phyloP scores from a whole-genome alignment of 306 rosid species.

The Erythrophleum fordii region DNA sequence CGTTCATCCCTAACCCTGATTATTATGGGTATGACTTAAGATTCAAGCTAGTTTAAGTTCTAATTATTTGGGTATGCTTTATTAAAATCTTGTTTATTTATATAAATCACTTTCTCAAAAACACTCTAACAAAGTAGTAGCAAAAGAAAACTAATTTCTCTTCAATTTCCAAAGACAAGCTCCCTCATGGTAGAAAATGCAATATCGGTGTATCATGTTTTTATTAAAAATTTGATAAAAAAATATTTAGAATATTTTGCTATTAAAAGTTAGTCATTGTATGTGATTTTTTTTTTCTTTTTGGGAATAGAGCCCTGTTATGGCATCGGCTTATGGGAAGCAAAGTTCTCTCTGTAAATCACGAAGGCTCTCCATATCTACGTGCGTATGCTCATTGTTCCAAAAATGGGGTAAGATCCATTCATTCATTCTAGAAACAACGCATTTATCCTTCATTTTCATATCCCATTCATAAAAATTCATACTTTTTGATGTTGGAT shows the following conservation, averaged over 20 bases:
- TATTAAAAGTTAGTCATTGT: too few relatives aligned
- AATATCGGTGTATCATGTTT: too few relatives aligned
- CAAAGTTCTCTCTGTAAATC: constrained; percentile 41
- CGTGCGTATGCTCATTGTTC: constrained; percentile 60
- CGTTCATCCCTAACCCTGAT: constrained; percentile 74
- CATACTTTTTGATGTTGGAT: background rate
- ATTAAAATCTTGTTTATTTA: too few relatives aligned
- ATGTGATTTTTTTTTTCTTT: background rate
- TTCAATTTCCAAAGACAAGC: too few relatives aligned
- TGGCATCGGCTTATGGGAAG: constrained; percentile 66
- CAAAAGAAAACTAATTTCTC: too few relatives aligned
- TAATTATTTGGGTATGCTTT: too few relatives aligned
- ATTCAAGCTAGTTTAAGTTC: background rate
- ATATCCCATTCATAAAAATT: background rate
- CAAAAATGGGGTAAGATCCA: constrained; percentile 30
- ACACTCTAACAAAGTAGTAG: too few relatives aligned
- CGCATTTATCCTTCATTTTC: background rate
- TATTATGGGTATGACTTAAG: constrained; percentile 54
- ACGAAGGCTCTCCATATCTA: constrained; percentile 49
- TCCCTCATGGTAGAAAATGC: too few relatives aligned
- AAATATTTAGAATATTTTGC: too few relatives aligned
- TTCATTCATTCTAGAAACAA: background rate
- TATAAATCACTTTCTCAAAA: too few relatives aligned
- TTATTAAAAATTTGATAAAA: too few relatives aligned
- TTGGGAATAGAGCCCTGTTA: constrained; percentile 50